These are phyloP conservation scores for Colletotrichum filicis DNA, from an alignment of 2,329 filamentous ascomycete species.

Conservation along the genomic window DNA sequence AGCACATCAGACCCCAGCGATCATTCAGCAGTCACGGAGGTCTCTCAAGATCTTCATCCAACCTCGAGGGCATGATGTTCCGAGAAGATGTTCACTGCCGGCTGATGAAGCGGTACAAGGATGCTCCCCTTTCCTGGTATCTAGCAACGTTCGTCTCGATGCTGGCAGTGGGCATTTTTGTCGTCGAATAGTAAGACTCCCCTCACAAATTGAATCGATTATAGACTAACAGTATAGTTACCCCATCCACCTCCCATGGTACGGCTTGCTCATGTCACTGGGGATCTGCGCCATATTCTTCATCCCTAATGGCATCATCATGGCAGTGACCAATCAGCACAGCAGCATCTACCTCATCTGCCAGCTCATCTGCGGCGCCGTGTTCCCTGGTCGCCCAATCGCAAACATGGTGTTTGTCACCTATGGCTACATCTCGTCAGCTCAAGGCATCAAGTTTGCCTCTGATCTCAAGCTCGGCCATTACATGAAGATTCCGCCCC, in stretches of 20 bases:
- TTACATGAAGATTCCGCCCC: constrained; percentile 88
- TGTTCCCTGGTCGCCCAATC: constrained; percentile 86
- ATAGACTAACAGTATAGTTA: constrained; percentile 61
- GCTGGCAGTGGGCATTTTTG: constrained; percentile 82
- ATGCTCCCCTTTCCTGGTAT: constrained; percentile 87
- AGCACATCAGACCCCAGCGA: constrained; percentile 25
- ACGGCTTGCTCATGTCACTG: constrained; percentile 82
- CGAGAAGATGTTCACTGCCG: constrained; percentile 87
- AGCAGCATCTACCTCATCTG: constrained; percentile 88
- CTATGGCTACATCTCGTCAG: constrained; percentile 89
- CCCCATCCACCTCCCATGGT: constrained; percentile 86
- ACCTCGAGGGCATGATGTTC: constrained; percentile 67
- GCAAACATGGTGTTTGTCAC: constrained; percentile 96
- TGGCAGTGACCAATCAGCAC: constrained; percentile 92
- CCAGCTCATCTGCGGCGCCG: constrained; percentile 83
- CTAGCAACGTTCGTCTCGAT: constrained; percentile 79
- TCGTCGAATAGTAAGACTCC: constrained; percentile 77
- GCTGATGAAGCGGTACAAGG: constrained; percentile 84
- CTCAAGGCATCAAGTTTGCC: constrained; percentile 90
- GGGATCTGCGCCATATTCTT: constrained; percentile 84
- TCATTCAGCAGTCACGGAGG: constrained; percentile 35
- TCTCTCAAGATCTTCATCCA: constrained; percentile 50
- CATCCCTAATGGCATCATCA: constrained; percentile 91
- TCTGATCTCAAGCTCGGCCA: constrained; percentile 88
- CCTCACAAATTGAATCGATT: neutral